Evolutionary conservation across 2,329 filamentous ascomycete genomes (phyloP).

Genomic region (Elsinoe fawcettii): DNA sequence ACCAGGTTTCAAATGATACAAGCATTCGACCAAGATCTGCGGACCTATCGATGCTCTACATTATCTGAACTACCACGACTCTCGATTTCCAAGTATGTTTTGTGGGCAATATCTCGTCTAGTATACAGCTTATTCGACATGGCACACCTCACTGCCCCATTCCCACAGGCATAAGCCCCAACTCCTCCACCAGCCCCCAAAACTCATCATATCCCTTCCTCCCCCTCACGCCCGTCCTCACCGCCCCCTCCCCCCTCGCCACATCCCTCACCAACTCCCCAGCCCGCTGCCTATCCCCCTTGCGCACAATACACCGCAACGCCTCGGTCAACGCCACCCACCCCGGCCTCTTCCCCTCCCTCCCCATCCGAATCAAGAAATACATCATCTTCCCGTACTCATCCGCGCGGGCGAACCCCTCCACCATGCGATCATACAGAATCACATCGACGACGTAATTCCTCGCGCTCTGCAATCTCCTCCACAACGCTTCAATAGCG

Average conservation of each 20-base stretch:
- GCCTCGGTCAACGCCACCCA: slow-evolving; percentile 36
- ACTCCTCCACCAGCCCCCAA: slow-evolving; percentile 23
- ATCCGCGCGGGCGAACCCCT: slow-evolving; percentile 51
- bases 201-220: slow-evolving; percentile 25
- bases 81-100: too few species aligned
- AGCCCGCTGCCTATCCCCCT: slow-evolving; percentile 31
- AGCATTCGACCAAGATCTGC: too few species aligned
- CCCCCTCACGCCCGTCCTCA: slow-evolving; percentile 21
- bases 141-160: background rate
- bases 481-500: slow-evolving; percentile 54
- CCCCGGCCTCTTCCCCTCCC: slow-evolving; percentile 34
- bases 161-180: slow-evolving; percentile 11
- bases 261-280: slow-evolving; percentile 33
- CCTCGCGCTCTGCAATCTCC: slow-evolving; percentile 34
- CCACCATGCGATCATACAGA: slow-evolving; percentile 64
- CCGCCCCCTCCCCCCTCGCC: slow-evolving; percentile 26
- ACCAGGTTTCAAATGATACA: too few species aligned
- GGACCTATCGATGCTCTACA: too few species aligned
- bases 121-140: too few species aligned
- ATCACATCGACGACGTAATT: slow-evolving; percentile 39
- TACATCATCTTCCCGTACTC: slow-evolving; percentile 42
- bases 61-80: too few species aligned
- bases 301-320: slow-evolving; percentile 32
- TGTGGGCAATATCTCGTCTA: too few species aligned
- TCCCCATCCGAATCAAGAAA: slow-evolving; percentile 34